phyloP scores from a whole-genome alignment of 75 land plant species.

The Adiantum capillusveneris region DNA sequence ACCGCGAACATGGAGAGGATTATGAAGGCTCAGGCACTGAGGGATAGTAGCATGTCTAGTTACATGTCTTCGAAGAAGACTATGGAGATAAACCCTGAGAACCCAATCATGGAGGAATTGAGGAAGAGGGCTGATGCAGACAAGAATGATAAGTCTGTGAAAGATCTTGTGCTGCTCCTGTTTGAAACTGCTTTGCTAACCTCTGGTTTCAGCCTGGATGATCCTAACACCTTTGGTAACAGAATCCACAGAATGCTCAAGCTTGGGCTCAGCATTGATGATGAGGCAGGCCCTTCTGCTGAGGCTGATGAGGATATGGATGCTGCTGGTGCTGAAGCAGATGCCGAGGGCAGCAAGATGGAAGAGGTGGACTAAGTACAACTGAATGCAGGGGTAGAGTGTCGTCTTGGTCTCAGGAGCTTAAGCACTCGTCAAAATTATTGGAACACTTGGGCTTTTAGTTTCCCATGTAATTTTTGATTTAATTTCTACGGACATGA shows the following conservation, averaged over 20 bases:
- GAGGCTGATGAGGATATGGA: slow-evolving; percentile 39
- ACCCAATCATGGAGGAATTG: slow-evolving; percentile 63
- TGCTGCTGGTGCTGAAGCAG: slow-evolving; percentile 33
- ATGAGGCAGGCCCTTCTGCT: slow-evolving; percentile 27
- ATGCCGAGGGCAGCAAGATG: slow-evolving; percentile 70
- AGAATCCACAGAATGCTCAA: slow-evolving; percentile 85
- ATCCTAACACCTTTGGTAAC: slow-evolving; percentile 64
- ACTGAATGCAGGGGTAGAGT: no score
- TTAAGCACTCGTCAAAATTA: no score
- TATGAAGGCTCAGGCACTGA: slow-evolving; percentile 80
- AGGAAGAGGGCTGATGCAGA: slow-evolving; percentile 76
- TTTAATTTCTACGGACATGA: no score
- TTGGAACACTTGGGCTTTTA: no score
- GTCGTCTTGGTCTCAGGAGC: no score
- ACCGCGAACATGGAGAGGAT: slow-evolving; percentile 83
- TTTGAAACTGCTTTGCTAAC: slow-evolving; percentile 78
- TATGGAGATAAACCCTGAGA: slow-evolving; percentile 71
- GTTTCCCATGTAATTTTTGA: no score
- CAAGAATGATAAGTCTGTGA: slow-evolving; percentile 67
- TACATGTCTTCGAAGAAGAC: slow-evolving; percentile 75
- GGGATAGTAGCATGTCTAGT: slow-evolving; percentile 65
- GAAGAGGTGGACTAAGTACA: slow-evolving; percentile 79
- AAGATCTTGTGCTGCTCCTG: slow-evolving; percentile 70
- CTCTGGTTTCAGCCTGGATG: slow-evolving; percentile 84
- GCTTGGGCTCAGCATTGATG: slow-evolving; percentile 75